Conservation (phyloP, 345 rosid genomes). For the Salix dunnii region DNA sequence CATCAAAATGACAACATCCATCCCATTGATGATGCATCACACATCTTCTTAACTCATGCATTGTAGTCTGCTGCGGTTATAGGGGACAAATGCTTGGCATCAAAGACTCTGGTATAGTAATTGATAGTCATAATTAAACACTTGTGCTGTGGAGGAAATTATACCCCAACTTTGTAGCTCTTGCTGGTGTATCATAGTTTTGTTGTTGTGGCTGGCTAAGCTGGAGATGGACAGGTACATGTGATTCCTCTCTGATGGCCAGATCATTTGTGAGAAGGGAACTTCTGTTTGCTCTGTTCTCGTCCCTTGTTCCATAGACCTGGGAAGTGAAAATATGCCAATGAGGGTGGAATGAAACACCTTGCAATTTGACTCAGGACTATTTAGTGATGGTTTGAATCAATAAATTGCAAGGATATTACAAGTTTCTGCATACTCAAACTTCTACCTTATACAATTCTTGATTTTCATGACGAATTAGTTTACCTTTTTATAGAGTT, state of each 20-base stretch:
- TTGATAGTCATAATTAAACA: background rate
- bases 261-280: slow-evolving; percentile 45
- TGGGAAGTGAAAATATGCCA: slow-evolving; percentile 20
- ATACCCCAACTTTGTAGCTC: slow-evolving; percentile 58
- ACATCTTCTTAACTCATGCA: slow-evolving; percentile 36
- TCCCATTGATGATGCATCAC: slow-evolving; percentile 19
- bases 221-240: slow-evolving; percentile 56
- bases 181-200: slow-evolving; percentile 38
- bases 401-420: slow-evolving; percentile 9
- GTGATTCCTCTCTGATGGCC: slow-evolving; percentile 47
- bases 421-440: slow-evolving; percentile 10
- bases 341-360: slow-evolving; percentile 30
- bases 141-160: slow-evolving; percentile 26
- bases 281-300: slow-evolving; percentile 33
- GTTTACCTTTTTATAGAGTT: slow-evolving; percentile 69
- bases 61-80: slow-evolving; percentile 51
- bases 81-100: slow-evolving; percentile 20
- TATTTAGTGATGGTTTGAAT: slow-evolving; percentile 4
- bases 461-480: slow-evolving; percentile 42
- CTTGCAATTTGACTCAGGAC: slow-evolving; percentile 10
- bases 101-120: slow-evolving; percentile 5
- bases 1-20: slow-evolving; percentile 21
- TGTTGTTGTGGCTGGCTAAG: slow-evolving; percentile 61
- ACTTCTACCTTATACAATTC: slow-evolving; percentile 39
- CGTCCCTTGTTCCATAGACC: slow-evolving; percentile 46